phyloP scores from a whole-genome alignment of 1,284 basidiomycete species.

The Ganoderma leucocontextum region DNA sequence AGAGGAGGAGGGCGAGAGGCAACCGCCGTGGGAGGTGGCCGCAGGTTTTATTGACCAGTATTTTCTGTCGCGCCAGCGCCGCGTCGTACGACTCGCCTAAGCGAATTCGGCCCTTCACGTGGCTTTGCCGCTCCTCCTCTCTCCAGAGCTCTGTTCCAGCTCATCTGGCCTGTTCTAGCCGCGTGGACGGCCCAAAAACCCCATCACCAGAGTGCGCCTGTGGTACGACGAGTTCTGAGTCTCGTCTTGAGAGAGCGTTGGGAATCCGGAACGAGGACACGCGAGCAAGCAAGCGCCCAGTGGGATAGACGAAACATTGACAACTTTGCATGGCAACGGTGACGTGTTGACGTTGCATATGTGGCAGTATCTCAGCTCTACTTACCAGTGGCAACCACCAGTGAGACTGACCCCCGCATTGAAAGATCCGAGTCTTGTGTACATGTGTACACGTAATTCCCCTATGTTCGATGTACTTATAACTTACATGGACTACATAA shows the following conservation, averaged over 20 bases:
- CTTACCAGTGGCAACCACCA: too few relatives aligned
- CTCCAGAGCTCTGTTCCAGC: slow-evolving; percentile 12
- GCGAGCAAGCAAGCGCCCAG: neutral
- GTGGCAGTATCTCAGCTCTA: too few relatives aligned
- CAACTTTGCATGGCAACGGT: neutral
- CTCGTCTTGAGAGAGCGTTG: neutral
- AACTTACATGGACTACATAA: too few relatives aligned
- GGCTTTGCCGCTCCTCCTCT: slow-evolving; percentile 14
- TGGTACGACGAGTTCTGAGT: neutral
- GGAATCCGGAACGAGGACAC: neutral
- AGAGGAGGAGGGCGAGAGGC: slow-evolving; percentile 21
- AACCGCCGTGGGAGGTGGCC: slow-evolving; percentile 17
- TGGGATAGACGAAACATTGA: neutral
- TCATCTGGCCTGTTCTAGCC: slow-evolving; percentile 32
- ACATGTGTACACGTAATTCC: too few relatives aligned
- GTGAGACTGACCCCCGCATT: too few relatives aligned
- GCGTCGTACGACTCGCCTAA: slow-evolving; percentile 33
- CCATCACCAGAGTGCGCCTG: neutral
- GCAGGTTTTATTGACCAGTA: slow-evolving; percentile 24
- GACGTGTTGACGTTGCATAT: neutral
- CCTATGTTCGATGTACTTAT: too few relatives aligned
- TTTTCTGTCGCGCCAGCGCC: slow-evolving; percentile 20
- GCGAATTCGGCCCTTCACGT: slow-evolving; percentile 21
- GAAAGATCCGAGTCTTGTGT: too few relatives aligned
- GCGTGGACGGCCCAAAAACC: neutral